Evolutionary conservation across 163 green algal genomes (phyloP).

Genomic region (Chlamydomonas reinhardtii): DNA sequence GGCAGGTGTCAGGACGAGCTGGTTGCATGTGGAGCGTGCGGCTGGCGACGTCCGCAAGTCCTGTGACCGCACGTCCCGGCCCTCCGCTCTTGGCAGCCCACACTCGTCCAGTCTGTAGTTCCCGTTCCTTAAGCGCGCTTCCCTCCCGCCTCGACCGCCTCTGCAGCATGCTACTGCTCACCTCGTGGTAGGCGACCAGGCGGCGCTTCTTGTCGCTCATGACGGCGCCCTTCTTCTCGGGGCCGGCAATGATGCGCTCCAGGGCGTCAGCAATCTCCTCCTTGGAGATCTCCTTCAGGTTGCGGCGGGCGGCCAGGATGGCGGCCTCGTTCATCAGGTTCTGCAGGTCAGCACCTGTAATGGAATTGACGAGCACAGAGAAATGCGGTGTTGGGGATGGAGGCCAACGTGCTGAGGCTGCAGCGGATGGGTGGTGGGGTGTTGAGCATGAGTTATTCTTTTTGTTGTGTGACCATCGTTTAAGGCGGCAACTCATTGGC

Average conservation of each 20-base stretch:
- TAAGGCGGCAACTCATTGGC: too few relatives aligned
- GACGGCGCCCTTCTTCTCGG: slow-evolving; percentile 97
- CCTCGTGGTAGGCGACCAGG: slow-evolving; percentile 99
- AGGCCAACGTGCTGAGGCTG: not conserved
- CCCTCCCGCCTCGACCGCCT: too few relatives aligned
- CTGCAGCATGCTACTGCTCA: slow-evolving; percentile 36
- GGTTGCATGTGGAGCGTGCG: too few relatives aligned
- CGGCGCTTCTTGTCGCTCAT: slow-evolving; percentile 96
- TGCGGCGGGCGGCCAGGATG: slow-evolving; percentile 95
- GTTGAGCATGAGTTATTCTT: too few relatives aligned
- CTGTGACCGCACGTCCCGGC: too few relatives aligned
- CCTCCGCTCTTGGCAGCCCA: too few relatives aligned
- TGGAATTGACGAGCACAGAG: too few relatives aligned
- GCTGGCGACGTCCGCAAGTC: too few relatives aligned
- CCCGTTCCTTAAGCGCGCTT: too few relatives aligned
- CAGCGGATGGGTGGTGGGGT: not conserved
- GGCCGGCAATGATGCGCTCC: slow-evolving; percentile 97
- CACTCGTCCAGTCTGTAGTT: too few relatives aligned
- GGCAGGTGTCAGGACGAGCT: not conserved
- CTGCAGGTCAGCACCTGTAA: slow-evolving; percentile 93
- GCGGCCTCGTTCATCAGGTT: slow-evolving; percentile 99
- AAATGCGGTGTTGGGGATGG: too few relatives aligned
- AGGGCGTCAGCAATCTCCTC: slow-evolving; percentile 99
- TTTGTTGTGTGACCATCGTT: too few relatives aligned
- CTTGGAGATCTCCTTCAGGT: slow-evolving; percentile 98